phyloP scores from a whole-genome alignment of 306 rosid genomes.

The Lagenaria siceraria region DNA sequence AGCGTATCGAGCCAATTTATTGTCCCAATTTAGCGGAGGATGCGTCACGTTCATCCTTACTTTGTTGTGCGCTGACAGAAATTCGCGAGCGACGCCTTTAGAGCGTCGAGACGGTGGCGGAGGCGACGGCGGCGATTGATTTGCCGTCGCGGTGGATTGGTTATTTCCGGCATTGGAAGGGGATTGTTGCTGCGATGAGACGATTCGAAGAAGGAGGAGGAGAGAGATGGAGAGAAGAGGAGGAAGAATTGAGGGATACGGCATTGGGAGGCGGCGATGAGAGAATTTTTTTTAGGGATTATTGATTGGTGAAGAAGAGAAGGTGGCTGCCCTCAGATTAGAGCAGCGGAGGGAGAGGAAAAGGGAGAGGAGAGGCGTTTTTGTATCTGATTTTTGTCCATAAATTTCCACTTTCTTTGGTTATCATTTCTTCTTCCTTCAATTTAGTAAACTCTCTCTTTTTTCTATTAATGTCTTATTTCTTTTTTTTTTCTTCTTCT shows the following conservation, averaged over 20 bases:
- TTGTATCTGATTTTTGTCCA: neutral
- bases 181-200: neutral
- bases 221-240: neutral
- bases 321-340: neutral
- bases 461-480: neutral
- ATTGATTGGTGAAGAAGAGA: neutral
- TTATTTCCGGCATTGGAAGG: neutral
- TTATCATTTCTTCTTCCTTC: neutral
- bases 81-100: conserved; percentile 18
- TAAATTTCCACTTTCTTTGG: neutral
- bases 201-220: neutral
- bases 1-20: conserved; percentile 22
- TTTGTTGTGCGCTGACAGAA: conserved; percentile 43
- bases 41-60: conserved; percentile 11
- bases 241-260: neutral
- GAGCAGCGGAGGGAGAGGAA: conserved; percentile 1
- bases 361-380: neutral
- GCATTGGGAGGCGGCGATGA: neutral
- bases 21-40: conserved; percentile 26
- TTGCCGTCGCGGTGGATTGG: neutral
- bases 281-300: neutral
- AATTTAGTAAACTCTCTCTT: neutral
- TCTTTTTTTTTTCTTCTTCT: neutral
- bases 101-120: neutral
- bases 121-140: neutral